A percentile compares a stretch with the other conserved stretches of the same genome.
phyloP scores from a whole-genome alignment of 805 yeast species.

The Yamadazyma tumulicola region DNA sequence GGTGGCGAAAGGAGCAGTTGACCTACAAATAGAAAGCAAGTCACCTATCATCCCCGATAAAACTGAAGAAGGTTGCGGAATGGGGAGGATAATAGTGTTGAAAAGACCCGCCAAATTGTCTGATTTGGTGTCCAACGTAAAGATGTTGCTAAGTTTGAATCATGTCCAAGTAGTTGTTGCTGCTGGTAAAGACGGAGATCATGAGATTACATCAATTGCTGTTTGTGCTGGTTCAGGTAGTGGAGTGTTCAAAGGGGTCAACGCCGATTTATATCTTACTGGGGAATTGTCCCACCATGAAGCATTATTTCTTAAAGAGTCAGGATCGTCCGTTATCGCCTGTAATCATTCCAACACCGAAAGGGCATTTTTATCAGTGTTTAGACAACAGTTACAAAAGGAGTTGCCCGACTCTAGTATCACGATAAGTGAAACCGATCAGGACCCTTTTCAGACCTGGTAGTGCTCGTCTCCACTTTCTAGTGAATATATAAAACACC shows the following conservation, averaged over 20 bases:
- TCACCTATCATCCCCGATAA: slow-evolving; percentile 45
- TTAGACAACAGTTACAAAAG: slow-evolving; percentile 46
- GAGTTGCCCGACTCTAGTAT: slow-evolving; percentile 46
- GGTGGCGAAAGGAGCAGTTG: slow-evolving; percentile 32
- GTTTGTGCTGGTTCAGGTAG: slow-evolving; percentile 96
- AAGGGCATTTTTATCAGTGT: slow-evolving; percentile 66
- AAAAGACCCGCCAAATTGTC: slow-evolving; percentile 38
- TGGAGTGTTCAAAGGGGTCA: slow-evolving; percentile 59
- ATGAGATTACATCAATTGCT: slow-evolving; percentile 56
- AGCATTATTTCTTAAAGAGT: slow-evolving; percentile 64
- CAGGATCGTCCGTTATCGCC: slow-evolving; percentile 66
- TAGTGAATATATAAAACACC: too few relatives aligned
- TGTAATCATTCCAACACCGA: slow-evolving; percentile 94
- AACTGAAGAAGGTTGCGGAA: slow-evolving; percentile 59
- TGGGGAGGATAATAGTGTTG: slow-evolving; percentile 70
- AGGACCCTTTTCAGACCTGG: slow-evolving; percentile 54
- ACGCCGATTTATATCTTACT: slow-evolving; percentile 73
- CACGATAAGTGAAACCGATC: slow-evolving; percentile 53
- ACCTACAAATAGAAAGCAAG: slow-evolving; percentile 18
- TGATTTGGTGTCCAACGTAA: slow-evolving; percentile 49
- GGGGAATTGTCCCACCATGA: slow-evolving; percentile 97
- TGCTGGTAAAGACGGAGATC: slow-evolving; percentile 20
- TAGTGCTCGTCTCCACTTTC: slow-evolving; percentile 9
- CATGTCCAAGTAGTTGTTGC: slow-evolving; percentile 61
- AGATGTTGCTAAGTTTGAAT: slow-evolving; percentile 47